Base-by-base conservation (phyloP, 306 rosid genomes). In the Begonia masoniana region DNA sequence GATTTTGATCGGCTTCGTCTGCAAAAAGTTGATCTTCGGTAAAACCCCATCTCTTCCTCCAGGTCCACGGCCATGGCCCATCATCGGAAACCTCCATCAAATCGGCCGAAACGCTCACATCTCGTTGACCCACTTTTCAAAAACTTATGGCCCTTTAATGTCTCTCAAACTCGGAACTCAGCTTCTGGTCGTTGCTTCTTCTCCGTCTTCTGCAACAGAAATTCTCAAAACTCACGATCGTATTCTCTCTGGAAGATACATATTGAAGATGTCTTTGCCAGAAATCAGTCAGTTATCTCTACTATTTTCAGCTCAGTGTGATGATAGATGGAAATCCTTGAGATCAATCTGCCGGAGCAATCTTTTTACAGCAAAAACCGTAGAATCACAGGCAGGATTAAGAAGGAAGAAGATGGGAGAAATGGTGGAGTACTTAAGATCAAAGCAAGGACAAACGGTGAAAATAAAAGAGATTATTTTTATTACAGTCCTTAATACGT, bases 151-250 rank as follows among this genome's bases (percentile, higher is more conserved):
- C 16, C 62, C 62, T 10, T 62, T 56, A 4, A 56, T 64, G 23
- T 64, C 69, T 10, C 51, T 64, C 12, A 41, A 43, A 10, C 51
- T 64, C 11, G 69, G 69, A 14, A 10, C 51, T 7, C 62, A 56
- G 43, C 52, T 51, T 31, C 10, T 19, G 12, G 16, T 63, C 13
- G 46, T 63, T 21, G 68, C 47, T 9, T 63, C 68, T 15, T 56
- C 62, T 7, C 68, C 68, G 5, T n/a, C 47, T 1, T 55, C 62
- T 24, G 61, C 62, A 8, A 17, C 54, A 14, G 51, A 48, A 39
- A 56, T 63, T 10, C 68, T 63, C 21, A 49, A 56, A 14, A 63
- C 61, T 51, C 54, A 63, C 8, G 68, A 55, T 21, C 26, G 56
- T 13, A 13, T 23, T 4, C 15, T 64, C 9, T 64, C 55, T 6